phyloP scores from a whole-genome alignment of 306 rosid species.

The Myrica gale region DNA sequence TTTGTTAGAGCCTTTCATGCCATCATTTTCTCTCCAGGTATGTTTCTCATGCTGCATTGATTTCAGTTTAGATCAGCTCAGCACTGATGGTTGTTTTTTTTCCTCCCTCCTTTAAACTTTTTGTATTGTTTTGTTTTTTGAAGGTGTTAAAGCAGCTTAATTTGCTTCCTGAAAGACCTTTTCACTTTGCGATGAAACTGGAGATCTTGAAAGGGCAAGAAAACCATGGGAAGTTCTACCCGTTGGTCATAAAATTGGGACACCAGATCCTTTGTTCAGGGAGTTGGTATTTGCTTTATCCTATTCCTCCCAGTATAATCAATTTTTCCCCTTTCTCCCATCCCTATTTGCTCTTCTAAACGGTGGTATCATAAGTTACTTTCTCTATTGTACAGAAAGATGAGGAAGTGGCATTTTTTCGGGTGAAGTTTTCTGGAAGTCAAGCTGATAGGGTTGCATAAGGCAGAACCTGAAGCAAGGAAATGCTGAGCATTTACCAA shows the following conservation, averaged over 20 bases:
- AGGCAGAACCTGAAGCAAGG: conserved; percentile 79
- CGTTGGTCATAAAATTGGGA: conserved; percentile 82
- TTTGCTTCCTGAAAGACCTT: conserved; percentile 50
- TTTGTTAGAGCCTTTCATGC: conserved; percentile 87
- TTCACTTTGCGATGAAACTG: conserved; percentile 73
- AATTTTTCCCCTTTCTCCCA: background rate
- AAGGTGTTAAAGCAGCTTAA: conserved; percentile 89
- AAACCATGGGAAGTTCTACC: conserved; percentile 77
- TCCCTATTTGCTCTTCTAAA: conserved; percentile 21
- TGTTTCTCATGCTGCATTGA: conserved; percentile 13
- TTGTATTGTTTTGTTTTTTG: conserved; percentile 2
- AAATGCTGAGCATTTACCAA: conserved; percentile 64
- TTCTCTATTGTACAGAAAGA: conserved; percentile 57
- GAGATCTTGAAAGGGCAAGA: conserved; percentile 64
- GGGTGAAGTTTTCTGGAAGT: conserved; percentile 84
- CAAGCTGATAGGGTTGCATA: conserved; percentile 77
- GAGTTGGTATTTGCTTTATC: conserved; percentile 61
- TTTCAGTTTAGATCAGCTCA: background rate
- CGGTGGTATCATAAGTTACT: background rate
- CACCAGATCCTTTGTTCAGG: conserved; percentile 79
- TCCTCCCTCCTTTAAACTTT: too few relatives aligned
- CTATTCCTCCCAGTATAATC: conserved; percentile 1
- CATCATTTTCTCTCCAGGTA: conserved; percentile 84
- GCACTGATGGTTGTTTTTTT: background rate
- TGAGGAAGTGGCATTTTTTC: conserved; percentile 70